A percentile compares a stretch with the other conserved stretches of the same genome.
phyloP scores from a whole-genome alignment of 345 rosid genomes.

The Sapria himalayana region DNA sequence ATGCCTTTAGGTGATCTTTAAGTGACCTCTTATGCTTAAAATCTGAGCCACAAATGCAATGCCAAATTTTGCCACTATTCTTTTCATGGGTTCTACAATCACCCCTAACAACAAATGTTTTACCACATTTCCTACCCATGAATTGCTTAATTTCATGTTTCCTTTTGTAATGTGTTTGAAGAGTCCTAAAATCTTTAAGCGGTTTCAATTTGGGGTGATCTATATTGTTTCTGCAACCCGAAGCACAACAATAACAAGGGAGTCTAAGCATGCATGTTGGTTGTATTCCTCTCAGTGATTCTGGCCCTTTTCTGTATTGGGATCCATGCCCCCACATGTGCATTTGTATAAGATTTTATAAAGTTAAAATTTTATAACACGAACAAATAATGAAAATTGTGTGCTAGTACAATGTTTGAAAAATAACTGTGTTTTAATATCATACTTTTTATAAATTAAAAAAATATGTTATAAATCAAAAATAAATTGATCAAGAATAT shows the following conservation, averaged over 20 bases:
- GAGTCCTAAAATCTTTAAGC: conserved; percentile 65
- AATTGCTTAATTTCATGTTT: conserved; percentile 59
- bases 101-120: conserved; percentile 59
- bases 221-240: conserved; percentile 55
- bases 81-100: conserved; percentile 85
- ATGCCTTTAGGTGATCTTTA: conserved; percentile 57
- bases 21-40: conserved; percentile 68
- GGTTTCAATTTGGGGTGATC: conserved; percentile 64
- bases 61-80: conserved; percentile 72
- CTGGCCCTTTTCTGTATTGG: conserved; percentile 71
- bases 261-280: conserved; percentile 62
- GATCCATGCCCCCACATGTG: conserved; percentile 97
- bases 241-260: conserved; percentile 54
- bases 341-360: conserved; percentile 30
- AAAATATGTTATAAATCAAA: too few relatives aligned
- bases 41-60: conserved; percentile 59
- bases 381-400: too few relatives aligned
- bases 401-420: too few relatives aligned
- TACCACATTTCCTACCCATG: conserved; percentile 51
- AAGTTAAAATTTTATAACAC: too few relatives aligned
- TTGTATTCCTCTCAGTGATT: conserved; percentile 50
- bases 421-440: too few relatives aligned
- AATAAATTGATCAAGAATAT: too few relatives aligned
- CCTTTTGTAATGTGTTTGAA: conserved; percentile 74
- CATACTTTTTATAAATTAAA: too few relatives aligned